Base-by-base conservation (phyloP, 2,329 filamentous ascomycete species). In the Aureobasidium pullulans region DNA sequence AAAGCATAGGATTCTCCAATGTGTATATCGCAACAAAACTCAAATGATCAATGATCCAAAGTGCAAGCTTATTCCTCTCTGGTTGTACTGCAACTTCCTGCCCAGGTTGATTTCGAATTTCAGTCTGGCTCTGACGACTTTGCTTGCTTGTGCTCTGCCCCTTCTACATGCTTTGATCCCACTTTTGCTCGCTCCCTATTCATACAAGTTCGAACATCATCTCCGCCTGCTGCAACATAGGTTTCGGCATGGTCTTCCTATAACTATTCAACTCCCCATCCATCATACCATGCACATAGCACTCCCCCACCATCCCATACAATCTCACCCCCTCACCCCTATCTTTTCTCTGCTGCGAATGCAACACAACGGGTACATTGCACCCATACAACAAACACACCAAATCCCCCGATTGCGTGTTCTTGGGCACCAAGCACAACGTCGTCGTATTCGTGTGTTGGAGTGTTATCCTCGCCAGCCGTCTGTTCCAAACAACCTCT, bases 281-380 rank as follows among this genome's bases (percentile, higher is more conserved):
- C 69, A 71, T 71, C 15, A 70, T 63, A 5, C 69, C 70, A 46
- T 71, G 67, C 10, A 71, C 65, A 59, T 70, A 71, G 1, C 66
- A 68, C 49, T 72, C 68, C 9, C 69, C 69, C 32, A 31, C 19
- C 48, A 52, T 39, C 28, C 34, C 16, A 29, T 39, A 52, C 48
- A 52, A 39, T 16, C 13, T 49, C 32, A 34, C 32, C 39, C 6
- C 39, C 13, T 52, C 48, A 28, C 32, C 48, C 10, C 48, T 37
- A 2, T 52, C 34, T 13, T 52, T 2, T n/a, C 2, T 10, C 1
- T 28, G 32, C 4, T 52, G 48, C 11, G 11, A 10, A 15, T 42
- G 54, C 28, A 57, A 4, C 11, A 53, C 37, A 32, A 52, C 44
- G n/a, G 57, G 57, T 8, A 43, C 44, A 16, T 44, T 59, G n/a